Conservation (phyloP, 257 asterid species). For the Mitragyna speciosa region DNA sequence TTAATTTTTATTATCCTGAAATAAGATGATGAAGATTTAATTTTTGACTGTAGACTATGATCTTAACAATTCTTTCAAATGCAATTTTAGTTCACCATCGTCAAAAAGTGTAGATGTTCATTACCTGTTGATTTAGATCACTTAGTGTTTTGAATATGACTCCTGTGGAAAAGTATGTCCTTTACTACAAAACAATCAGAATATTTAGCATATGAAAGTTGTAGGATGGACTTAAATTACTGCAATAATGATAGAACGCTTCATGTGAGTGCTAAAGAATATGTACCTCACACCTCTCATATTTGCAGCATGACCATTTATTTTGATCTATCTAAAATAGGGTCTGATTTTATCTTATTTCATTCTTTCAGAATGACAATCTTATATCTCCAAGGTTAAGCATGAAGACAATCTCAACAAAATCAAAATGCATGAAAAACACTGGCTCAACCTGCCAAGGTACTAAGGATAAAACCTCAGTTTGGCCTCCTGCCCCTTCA, state of each 20-base stretch:
- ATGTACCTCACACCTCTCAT: background rate
- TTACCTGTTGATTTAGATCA: background rate
- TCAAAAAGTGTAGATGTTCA: background rate
- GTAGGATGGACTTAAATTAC: background rate
- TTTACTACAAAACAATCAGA: no score
- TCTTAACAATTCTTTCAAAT: background rate
- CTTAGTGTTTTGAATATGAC: background rate
- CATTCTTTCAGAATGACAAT: constrained; percentile 15
- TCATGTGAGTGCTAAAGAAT: background rate
- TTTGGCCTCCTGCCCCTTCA: constrained; percentile 14
- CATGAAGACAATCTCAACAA: background rate
- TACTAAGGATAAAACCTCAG: constrained; percentile 4
- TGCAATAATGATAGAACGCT: background rate
- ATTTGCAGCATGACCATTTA: background rate
- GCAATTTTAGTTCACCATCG: background rate
- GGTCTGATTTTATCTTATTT: background rate
- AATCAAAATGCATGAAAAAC: constrained; percentile 8
- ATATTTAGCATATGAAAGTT: background rate
- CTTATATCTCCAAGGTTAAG: background rate
- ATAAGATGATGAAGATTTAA: background rate
- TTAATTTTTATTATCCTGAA: background rate
- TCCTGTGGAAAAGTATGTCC: background rate
- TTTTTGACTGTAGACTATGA: background rate
- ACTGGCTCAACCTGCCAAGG: constrained; percentile 5
- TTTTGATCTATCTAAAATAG: no score